Evolutionary conservation across 2,329 filamentous ascomycete genomes (phyloP), one percentile per base, ranked within the genome.

Genomic region (Aphanocladium album): DNA sequence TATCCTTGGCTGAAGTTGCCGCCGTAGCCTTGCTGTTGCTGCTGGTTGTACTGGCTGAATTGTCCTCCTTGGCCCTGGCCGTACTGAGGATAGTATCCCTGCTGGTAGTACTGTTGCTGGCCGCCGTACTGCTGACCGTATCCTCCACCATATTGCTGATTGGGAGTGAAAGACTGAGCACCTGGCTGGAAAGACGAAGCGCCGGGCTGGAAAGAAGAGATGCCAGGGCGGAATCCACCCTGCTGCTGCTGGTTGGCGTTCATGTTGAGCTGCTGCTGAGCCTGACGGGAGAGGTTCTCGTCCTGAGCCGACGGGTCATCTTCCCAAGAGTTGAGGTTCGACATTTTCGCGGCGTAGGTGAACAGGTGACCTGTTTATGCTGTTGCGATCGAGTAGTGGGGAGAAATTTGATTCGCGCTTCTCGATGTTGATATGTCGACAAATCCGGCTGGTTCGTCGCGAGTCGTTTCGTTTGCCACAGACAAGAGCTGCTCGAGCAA

Each of bases 301-400:
- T 93, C 89, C 80, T 91, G 88, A 64, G 85, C 87, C 60, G 88
- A 81, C 70, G 88, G 87, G 71, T 93, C 90, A 71, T 96, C 91
- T 79, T 98, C 93, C 90, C 95, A 98, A 64, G 92, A 96, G 76
- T 96, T 92, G 70, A 91, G 89, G 75, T 93, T 87, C 69, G 93
- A 89, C 92, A 96, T 96, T 71, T 60, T 82, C 52, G 52, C 56
- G 60, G 25, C 39, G 52, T 43, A 25, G 46, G 63, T 23, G 45
- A 39, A 50, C 2, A 37, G 43, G 27, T 7, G 47, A 17, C 17
- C 41, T 60, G 51, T 55, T 27, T 55, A 50, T 41, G 21, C 58
- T 41, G 25, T 52, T 47, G 56, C 52, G 51, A 50, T 49, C 45
- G 52, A 27, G 27, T 53, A 14, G 35, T 57, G 57, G 30, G 54